These are phyloP conservation scores for Pseudophaeomoniella oleicola DNA, from an alignment of 2,329 filamentous ascomycete genomes.

Conservation along the genomic window DNA sequence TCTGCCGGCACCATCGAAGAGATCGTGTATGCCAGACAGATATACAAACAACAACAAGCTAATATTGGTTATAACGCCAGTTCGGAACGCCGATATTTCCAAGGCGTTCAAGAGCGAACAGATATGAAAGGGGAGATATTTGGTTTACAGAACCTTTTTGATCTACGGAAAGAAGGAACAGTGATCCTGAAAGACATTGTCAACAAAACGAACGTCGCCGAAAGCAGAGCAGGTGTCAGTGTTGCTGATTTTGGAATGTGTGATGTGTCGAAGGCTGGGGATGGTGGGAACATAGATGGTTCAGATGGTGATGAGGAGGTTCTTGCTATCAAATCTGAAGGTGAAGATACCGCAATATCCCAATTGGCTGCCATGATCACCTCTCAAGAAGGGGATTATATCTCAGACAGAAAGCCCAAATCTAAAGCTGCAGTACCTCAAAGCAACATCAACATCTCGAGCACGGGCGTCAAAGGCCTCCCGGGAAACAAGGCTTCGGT, in stretches of 20 bases:
- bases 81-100: conserved; percentile 86
- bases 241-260: conserved; percentile 65
- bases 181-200: conserved; percentile 86
- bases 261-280: conserved; percentile 40
- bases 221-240: conserved; percentile 71
- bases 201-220: conserved; percentile 94
- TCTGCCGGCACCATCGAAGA: conserved; percentile 90
- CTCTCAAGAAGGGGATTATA: conserved; percentile 29
- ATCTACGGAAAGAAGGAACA: conserved; percentile 57
- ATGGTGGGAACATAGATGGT: conserved; percentile 17
- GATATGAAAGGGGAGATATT: conserved; percentile 88
- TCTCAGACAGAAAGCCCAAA: conserved; percentile 18
- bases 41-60: conserved; percentile 98
- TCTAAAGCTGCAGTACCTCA: conserved; percentile 21
- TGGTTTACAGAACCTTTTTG: conserved; percentile 73
- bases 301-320: conserved; percentile 10
- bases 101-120: conserved; percentile 73
- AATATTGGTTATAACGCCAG: conserved; percentile 95
- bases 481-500: conserved; percentile 2
- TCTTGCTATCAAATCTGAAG: conserved; percentile 12
- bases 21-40: conserved; percentile 89
- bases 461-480: not conserved
- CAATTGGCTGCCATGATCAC: conserved; percentile 53
- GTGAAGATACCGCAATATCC: conserved; percentile 53
- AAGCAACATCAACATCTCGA: conserved; percentile 11